phyloP scores from a whole-genome alignment of 495 filamentous ascomycete genomes.

The Hypomontagnella submonticulosa region DNA sequence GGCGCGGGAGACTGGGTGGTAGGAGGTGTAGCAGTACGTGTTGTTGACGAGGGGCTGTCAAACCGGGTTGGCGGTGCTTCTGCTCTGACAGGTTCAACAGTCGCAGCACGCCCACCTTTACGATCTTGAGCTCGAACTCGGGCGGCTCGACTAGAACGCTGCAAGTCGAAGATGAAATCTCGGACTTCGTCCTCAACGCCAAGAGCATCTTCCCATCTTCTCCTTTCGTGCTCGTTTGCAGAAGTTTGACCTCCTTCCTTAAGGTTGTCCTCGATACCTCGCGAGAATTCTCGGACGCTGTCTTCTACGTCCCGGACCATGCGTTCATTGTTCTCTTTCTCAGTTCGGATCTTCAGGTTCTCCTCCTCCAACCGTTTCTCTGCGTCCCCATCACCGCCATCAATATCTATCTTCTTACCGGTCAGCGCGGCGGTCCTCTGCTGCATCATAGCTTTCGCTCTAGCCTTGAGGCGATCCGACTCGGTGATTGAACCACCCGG shows the following conservation, averaged over 20 bases:
- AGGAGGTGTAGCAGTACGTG: conserved; percentile 59
- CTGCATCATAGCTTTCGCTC: conserved; percentile 98
- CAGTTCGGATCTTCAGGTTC: conserved; percentile 78
- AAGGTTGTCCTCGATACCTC: conserved; percentile 83
- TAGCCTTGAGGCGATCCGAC: conserved; percentile 91
- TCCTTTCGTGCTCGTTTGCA: conserved; percentile 82
- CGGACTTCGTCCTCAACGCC: conserved; percentile 96
- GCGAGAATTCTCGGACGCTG: conserved; percentile 89
- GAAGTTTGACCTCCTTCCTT: conserved; percentile 80
- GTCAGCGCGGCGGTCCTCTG: conserved; percentile 92
- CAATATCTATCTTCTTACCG: conserved; percentile 75
- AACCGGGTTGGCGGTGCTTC: conserved; percentile 54
- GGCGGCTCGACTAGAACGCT: conserved; percentile 81
- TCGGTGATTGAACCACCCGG: conserved; percentile 93
- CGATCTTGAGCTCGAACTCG: conserved; percentile 77
- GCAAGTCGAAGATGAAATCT: conserved; percentile 97
- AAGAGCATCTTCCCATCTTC: conserved; percentile 95
- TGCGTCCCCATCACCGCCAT: conserved; percentile 76
- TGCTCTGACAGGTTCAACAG: conserved; percentile 57
- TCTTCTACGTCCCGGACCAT: conserved; percentile 98
- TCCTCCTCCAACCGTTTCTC: conserved; percentile 90
- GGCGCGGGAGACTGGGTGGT: conserved; percentile 51
- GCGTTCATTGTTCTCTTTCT: conserved; percentile 91
- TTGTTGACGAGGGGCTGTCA: conserved; percentile 54
- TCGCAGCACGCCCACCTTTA: conserved; percentile 56